These are phyloP conservation scores for Entomortierella chlamydospora DNA, from an alignment of 192 early-diverging fungal genomes.

Conservation along the genomic window DNA sequence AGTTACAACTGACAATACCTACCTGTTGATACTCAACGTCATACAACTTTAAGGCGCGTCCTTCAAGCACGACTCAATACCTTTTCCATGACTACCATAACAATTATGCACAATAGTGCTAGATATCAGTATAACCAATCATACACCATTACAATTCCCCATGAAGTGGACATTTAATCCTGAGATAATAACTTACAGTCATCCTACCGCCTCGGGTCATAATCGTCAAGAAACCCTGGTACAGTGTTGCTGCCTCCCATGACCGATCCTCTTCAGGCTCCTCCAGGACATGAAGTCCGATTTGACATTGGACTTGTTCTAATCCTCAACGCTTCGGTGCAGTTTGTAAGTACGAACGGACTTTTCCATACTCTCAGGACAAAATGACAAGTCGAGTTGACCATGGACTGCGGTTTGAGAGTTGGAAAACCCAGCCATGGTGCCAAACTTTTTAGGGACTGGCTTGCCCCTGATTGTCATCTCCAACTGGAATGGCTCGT, in stretches of 20 bases:
- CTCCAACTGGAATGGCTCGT: constrained; percentile 38
- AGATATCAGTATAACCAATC: no score
- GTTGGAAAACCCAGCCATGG: constrained; percentile 42
- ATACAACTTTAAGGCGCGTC: constrained; percentile 36
- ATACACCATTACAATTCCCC: no score
- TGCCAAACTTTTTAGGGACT: constrained; percentile 39
- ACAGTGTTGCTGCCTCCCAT: constrained; percentile 32
- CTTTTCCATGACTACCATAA: constrained; percentile 31
- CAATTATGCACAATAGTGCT: no score
- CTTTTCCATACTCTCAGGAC: constrained; percentile 23
- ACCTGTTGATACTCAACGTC: constrained; percentile 50
- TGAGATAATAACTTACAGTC: constrained; percentile 12
- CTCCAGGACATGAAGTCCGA: constrained; percentile 38
- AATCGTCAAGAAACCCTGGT: constrained; percentile 40
- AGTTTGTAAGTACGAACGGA: constrained; percentile 27
- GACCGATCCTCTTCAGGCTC: constrained; percentile 38
- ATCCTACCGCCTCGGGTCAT: constrained; percentile 34
- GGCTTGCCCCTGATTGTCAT: constrained; percentile 31
- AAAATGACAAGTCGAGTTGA: constrained; percentile 29
- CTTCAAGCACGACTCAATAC: constrained; percentile 46
- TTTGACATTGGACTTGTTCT: constrained; percentile 13
- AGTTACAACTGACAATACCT: no score
- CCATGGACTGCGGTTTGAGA: constrained; percentile 17
- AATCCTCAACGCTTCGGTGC: constrained; percentile 1
- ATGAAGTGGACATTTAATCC: neutral